Evolutionary conservation across 768 basidiomycete species (phyloP).

Genomic region (Leccinellum albellum): DNA sequence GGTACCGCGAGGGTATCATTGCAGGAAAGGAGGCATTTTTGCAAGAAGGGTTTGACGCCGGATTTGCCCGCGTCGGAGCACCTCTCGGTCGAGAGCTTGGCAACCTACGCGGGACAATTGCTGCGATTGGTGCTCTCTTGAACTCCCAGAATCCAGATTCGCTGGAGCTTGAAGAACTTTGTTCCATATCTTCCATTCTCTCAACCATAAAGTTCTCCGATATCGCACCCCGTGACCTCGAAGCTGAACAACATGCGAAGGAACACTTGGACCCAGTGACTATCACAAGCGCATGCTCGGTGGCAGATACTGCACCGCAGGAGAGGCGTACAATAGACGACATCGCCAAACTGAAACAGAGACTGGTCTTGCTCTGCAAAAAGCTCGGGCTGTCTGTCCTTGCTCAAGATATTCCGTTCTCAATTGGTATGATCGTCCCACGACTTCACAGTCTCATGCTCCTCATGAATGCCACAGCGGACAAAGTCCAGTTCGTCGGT

Average conservation of each 20-base stretch:
- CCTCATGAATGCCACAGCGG: background rate
- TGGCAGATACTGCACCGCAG: slow-evolving; percentile 5
- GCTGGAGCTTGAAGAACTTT: slow-evolving; percentile 38
- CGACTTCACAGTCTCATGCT: background rate
- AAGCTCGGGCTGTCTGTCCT: slow-evolving; percentile 32
- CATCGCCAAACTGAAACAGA: slow-evolving; percentile 36
- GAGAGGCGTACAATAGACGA: slow-evolving; percentile 38
- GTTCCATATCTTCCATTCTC: slow-evolving; percentile 54
- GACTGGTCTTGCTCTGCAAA: slow-evolving; percentile 30
- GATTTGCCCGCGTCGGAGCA: slow-evolving; percentile 68
- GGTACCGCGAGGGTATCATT: slow-evolving; percentile 95
- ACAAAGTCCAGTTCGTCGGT: background rate
- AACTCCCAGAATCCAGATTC: slow-evolving; percentile 24
- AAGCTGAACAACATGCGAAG: slow-evolving; percentile 74
- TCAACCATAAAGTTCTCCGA: slow-evolving; percentile 62
- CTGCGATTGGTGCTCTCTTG: slow-evolving; percentile 60
- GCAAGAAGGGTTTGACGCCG: slow-evolving; percentile 87
- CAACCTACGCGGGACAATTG: slow-evolving; percentile 64
- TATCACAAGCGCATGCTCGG: slow-evolving; percentile 40
- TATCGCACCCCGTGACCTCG: slow-evolving; percentile 68
- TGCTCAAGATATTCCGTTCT: background rate
- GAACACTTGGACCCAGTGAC: slow-evolving; percentile 48
- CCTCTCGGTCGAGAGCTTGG: slow-evolving; percentile 79
- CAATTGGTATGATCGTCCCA: background rate
- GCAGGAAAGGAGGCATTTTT: slow-evolving; percentile 85